Base-by-base conservation (phyloP, 139 green algal genomes). In the Ettlia oleoabundans region DNA sequence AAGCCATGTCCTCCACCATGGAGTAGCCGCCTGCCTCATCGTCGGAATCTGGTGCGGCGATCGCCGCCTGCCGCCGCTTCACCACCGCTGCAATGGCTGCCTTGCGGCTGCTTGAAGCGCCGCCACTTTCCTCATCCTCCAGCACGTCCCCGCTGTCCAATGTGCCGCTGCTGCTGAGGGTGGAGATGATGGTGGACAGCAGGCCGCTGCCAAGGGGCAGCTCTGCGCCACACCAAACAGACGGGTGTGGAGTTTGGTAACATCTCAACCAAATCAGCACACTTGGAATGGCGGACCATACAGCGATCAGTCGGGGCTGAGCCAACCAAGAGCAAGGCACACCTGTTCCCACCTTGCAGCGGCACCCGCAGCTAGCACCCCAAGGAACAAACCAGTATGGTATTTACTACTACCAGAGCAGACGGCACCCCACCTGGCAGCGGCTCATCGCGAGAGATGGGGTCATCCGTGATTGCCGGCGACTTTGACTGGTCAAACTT, bases 141-240 rank as follows among this genome's bases (percentile, higher is more conserved):
- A n/a, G n/a, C n/a, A n/a, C n/a, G 9, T 30, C 47, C 40, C 43
- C 38, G 24, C 24, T 4, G 3, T 79, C 72, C 21, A 38, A 30
- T 28, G 24, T 26, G 28, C n/a, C 35, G 38, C 42, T 70, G 75
- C 28, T 41, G 55, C 55, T 35, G 4, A 81, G 38, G 15, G 58
- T 72, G 75, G 75, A 81, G 40, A 81, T 70, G 75, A 81, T n/a
- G 58, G 38, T 62, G 75, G 58, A 55, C 22, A 81, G 75, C 28
- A 81, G 58, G 75, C 75, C 58, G 28, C 30, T 15, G 42, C 42
- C 30, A 28, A 76, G 69, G 4, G 65, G 4, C n/a, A n/a, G n/a
- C n/a, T n/a, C n/a, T n/a, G n/a, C n/a, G n/a, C n/a, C n/a, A n/a
- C n/a, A n/a, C n/a, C n/a, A n/a, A n/a, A n/a, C n/a, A n/a, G n/a